Evolutionary conservation across 345 rosid species (phyloP), one percentile per base, ranked within the genome.

Genomic region (Brassica nigra): DNA sequence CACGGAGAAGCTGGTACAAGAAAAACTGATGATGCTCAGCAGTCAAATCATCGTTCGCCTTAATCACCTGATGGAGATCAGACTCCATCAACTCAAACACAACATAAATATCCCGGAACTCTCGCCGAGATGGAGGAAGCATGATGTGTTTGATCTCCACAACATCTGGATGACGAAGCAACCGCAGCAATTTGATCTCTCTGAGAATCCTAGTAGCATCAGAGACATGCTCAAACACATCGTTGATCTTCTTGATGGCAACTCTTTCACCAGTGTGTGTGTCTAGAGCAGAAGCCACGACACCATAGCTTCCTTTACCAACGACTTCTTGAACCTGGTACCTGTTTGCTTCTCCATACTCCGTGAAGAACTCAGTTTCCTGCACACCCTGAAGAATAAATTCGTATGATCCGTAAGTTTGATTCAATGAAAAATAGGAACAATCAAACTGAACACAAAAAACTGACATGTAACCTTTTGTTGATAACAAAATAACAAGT

Each of bases 1-100:
- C 61, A 54, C 61, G 61, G 61, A 54, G 61, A 54, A 54, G 61
- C 61, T 54, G 61, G 10, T 54, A 54, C 11, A 54, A 54, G 61
- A 54, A 54, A 7, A 54, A 54, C 61, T 54, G 61, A 54, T 54
- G 10, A 54, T 54, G 61, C 61, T 54, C 61, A 54, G 61, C 61
- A 54, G 61, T 54, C 3, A 54, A 54, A 16, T 54, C 61, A 16
- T 54, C 61, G 27, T 54, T 54, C 1, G 61, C 61, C 61, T 16
- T 54, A 54, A 54, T 54, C 61, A 54, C 61, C 0, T 54, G 61
- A 2, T 54, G 61, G 10, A 54, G 61, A 54, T 54, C 61, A 54
- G 61, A 54, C 4, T 54, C 61, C 61, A 54, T 54, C 27, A 54
- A 7, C 61, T 54, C 61, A 8, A 54, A 54, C 61, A 54, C 61